Conservation (phyloP, 1,139 yeast genomes). For the Protomyces macrosporus region DNA sequence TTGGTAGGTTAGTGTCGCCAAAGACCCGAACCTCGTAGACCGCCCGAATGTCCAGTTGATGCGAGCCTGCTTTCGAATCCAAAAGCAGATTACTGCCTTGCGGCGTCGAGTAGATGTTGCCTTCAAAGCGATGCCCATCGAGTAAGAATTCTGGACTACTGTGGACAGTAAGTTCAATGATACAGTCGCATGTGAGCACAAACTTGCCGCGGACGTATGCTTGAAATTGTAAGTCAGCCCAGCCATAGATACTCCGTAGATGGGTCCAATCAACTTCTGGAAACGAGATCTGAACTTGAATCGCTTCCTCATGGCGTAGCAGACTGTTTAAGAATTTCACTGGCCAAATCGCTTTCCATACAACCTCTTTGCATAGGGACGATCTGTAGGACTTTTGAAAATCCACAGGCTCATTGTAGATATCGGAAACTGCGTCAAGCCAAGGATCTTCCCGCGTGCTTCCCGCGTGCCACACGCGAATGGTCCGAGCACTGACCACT, state of each 20-base stretch:
- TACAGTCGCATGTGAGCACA: background rate
- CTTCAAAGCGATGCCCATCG: constrained; percentile 7
- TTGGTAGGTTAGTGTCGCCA: background rate
- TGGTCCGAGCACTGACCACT: constrained; percentile 10
- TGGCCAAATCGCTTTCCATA: background rate
- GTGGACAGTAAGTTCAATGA: background rate
- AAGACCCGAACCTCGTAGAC: constrained; percentile 1
- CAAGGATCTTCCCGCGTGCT: constrained; percentile 18
- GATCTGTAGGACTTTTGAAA: background rate
- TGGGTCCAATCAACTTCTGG: background rate
- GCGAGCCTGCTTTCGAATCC: background rate
- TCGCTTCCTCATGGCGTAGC: background rate
- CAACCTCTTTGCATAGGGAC: background rate
- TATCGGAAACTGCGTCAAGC: constrained; percentile 1
- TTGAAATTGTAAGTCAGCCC: constrained; percentile 10
- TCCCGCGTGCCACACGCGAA: constrained; percentile 14
- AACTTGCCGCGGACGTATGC: constrained; percentile 4
- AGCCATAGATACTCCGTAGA: background rate
- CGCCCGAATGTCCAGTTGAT: background rate
- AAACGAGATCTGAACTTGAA: background rate
- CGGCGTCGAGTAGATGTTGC: background rate
- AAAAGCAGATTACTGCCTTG: background rate
- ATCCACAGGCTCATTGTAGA: background rate
- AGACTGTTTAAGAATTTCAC: background rate
- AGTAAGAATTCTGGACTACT: constrained; percentile 1